Percentiles rank a stretch among this genome's conserved stretches.
Evolutionary conservation across 108 stramenopile genomes (phyloP).

Genomic region (Discostella stelligeroides): DNA sequence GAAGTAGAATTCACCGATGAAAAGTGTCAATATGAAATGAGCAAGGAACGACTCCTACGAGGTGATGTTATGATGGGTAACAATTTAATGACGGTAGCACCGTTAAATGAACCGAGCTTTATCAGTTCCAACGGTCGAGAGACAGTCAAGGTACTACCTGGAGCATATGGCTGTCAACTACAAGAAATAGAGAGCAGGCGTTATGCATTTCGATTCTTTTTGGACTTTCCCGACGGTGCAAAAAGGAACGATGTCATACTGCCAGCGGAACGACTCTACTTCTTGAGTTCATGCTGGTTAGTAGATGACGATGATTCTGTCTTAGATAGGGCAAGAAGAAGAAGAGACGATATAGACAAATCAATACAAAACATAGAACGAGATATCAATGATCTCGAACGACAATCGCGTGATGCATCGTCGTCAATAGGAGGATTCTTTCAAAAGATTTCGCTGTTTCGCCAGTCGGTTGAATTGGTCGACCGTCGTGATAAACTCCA

Average conservation of each 20-base stretch:
- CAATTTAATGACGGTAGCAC: conserved; percentile 14
- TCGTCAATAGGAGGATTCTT: conserved; percentile 6
- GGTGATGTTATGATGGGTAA: conserved; percentile 27
- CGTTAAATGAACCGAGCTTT: conserved; percentile 42
- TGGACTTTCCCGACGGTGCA: conserved; percentile 53
- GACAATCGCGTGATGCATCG: no score
- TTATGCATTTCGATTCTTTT: conserved; percentile 39
- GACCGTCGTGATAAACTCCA: conserved; percentile 22
- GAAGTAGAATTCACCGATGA: conserved; percentile 46
- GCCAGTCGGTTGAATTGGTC: conserved; percentile 23
- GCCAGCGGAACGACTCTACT: conserved; percentile 49
- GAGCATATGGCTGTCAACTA: conserved; percentile 41
- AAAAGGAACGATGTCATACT: conserved; percentile 46
- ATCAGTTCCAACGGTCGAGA: conserved; percentile 27
- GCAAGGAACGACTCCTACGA: conserved; percentile 29
- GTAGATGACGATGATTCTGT: not conserved
- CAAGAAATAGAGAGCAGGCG: conserved; percentile 27
- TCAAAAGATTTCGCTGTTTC: conserved; percentile 24
- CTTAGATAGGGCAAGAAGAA: conserved; percentile 3
- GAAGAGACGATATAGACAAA: conserved; percentile 4
- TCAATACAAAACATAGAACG: conserved; percentile 3
- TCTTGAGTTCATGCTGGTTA: conserved; percentile 37
- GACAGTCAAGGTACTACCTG: conserved; percentile 27
- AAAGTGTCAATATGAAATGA: conserved; percentile 39
- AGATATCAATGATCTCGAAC: conserved; percentile 13